A percentile compares a stretch with the other conserved stretches of the same genome.
These are phyloP conservation scores for Abelmoschus esculentus DNA, from an alignment of 345 rosid species.

Conservation along the genomic window DNA sequence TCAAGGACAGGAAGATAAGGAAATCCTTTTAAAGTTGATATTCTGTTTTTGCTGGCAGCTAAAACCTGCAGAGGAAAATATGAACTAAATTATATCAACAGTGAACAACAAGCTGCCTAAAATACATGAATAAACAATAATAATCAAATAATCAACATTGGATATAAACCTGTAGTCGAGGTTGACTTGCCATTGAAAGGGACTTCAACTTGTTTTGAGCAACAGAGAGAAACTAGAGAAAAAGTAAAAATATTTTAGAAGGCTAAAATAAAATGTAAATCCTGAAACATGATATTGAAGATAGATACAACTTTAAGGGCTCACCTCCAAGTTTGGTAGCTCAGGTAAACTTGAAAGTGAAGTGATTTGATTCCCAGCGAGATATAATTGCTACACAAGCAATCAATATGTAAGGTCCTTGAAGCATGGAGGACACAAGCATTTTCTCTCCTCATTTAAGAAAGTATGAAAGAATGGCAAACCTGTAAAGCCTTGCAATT, in stretches of 20 bases:
- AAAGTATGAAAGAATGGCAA: conserved; percentile 21
- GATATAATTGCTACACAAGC: conserved; percentile 80
- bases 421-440: conserved; percentile 4
- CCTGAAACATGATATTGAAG: not conserved
- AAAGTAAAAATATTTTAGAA: conserved; percentile 1
- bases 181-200: conserved; percentile 96
- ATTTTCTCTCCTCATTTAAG: not conserved
- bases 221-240: conserved; percentile 79
- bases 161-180: conserved; percentile 77
- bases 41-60: conserved; percentile 96
- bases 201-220: conserved; percentile 95
- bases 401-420: conserved; percentile 22
- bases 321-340: conserved; percentile 95
- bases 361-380: conserved; percentile 96
- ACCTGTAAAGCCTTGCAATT: conserved; percentile 93
- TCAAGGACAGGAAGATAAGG: conserved; percentile 88
- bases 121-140: conserved; percentile 8
- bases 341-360: conserved; percentile 90
- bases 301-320: conserved; percentile 12
- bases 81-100: conserved; percentile 7
- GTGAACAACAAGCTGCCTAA: not conserved
- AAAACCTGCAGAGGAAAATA: conserved; percentile 44
- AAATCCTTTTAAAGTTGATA: conserved; percentile 82
- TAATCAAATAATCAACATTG: conserved; percentile 10
- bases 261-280: not conserved